A percentile compares a stretch with the other conserved stretches of the same genome.
Evolutionary conservation across 257 asterid species (phyloP).

Genomic region (Solanum clarkiae): DNA sequence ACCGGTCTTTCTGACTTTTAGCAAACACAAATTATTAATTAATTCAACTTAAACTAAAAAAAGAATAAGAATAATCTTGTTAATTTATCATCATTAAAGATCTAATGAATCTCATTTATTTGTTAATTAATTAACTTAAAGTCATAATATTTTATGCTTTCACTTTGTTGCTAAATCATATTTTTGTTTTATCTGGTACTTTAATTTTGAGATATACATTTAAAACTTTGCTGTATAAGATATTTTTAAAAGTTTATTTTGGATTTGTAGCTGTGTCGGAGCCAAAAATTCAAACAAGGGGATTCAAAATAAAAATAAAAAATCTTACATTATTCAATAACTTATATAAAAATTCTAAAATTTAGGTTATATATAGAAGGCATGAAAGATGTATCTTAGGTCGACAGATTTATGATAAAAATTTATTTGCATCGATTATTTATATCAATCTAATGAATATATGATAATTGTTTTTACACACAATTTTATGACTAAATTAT

Average conservation of each 20-base stretch:
- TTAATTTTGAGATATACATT: background rate
- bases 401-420: background rate
- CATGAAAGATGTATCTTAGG: background rate
- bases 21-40: background rate
- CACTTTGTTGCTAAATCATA: background rate
- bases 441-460: background rate
- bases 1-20: background rate
- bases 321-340: too few species aligned
- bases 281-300: too few species aligned
- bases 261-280: background rate
- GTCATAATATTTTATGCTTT: background rate
- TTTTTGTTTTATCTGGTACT: background rate
- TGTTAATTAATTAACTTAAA: background rate
- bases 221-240: background rate
- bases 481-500: background rate
- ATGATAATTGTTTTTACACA: background rate
- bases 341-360: too few species aligned
- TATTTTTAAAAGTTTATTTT: background rate
- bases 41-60: background rate
- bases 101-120: background rate
- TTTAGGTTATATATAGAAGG: background rate
- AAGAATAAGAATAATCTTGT: background rate
- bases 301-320: too few species aligned
- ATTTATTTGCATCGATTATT: background rate
- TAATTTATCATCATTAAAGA: background rate